Conservation (phyloP, 2,329 filamentous ascomycete species). For the Pseudogymnoascus sp. region DNA sequence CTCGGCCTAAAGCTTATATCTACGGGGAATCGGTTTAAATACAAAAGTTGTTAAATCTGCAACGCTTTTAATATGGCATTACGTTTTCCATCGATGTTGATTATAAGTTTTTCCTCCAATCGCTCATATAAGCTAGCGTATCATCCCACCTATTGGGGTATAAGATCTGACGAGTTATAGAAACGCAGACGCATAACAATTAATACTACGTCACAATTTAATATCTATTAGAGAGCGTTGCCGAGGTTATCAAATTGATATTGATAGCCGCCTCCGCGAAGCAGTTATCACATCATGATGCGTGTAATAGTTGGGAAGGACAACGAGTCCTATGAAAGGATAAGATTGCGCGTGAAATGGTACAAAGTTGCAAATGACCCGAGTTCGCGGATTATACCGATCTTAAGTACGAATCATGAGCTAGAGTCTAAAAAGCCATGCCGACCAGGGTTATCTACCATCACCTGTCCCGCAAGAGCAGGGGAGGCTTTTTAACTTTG, state of each 20-base stretch:
- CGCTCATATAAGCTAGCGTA: not conserved
- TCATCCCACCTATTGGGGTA: not conserved
- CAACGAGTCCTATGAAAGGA: not conserved
- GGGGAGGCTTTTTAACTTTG: not conserved
- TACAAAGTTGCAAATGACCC: not conserved
- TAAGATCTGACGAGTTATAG: not conserved
- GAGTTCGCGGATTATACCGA: not conserved
- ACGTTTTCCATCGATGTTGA: not conserved
- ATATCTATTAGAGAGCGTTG: not conserved
- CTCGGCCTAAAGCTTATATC: not conserved
- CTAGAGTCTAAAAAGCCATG: not conserved
- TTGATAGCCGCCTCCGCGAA: not conserved
- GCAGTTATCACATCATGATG: not conserved
- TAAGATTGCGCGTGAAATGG: not conserved
- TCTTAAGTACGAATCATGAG: not conserved
- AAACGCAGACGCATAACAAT: not conserved
- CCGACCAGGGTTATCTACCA: not conserved
- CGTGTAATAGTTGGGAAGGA: not conserved
- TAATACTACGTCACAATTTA: not conserved
- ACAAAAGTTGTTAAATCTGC: not conserved
- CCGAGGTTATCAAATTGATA: not conserved
- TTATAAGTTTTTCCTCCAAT: conserved; percentile 3
- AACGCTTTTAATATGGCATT: conserved; percentile 1
- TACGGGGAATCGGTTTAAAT: not conserved
- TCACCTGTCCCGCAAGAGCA: not conserved